phyloP scores from a whole-genome alignment of 2,329 filamentous ascomycete species.

The Davidsoniella neocaledoniae region DNA sequence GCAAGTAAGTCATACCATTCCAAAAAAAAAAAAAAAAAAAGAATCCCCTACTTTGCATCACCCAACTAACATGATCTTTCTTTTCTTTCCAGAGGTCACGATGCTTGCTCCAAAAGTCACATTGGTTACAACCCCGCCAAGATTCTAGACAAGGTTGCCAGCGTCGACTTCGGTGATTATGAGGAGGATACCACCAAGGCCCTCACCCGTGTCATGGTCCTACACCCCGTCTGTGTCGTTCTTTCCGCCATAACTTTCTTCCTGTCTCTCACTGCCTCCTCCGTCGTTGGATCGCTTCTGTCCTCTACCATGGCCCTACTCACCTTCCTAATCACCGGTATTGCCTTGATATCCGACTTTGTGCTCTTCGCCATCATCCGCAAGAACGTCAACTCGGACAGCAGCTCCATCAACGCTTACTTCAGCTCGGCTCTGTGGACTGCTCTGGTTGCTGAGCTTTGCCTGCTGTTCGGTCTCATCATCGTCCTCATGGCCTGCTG shows the following conservation, averaged over 20 bases:
- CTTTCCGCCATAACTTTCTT: slow-evolving; percentile 43
- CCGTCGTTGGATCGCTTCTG: slow-evolving; percentile 33
- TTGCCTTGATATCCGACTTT: slow-evolving; percentile 39
- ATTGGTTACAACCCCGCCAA: slow-evolving; percentile 40
- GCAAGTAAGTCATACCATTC: slow-evolving; percentile 15
- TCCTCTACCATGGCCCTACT: slow-evolving; percentile 32
- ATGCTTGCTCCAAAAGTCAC: slow-evolving; percentile 29
- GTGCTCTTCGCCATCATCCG: slow-evolving; percentile 37
- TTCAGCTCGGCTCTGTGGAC: slow-evolving; percentile 44
- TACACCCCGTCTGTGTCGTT: slow-evolving; percentile 43
- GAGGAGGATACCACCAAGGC: slow-evolving; percentile 28
- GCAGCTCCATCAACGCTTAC: slow-evolving; percentile 24
- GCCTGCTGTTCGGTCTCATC: slow-evolving; percentile 35
- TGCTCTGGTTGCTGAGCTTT: slow-evolving; percentile 36
- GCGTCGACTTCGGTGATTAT: slow-evolving; percentile 25
- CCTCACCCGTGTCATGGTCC: slow-evolving; percentile 42
- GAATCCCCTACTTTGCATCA: neutral
- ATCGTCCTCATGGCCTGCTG: slow-evolving; percentile 47
- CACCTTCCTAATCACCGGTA: slow-evolving; percentile 30
- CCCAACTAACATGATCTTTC: neutral
- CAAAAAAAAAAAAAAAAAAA: too few species aligned
- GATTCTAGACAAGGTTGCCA: slow-evolving; percentile 25
- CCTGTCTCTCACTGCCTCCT: slow-evolving; percentile 33
- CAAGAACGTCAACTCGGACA: slow-evolving; percentile 32
- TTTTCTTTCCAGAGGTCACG: slow-evolving; percentile 13